Base-by-base conservation (phyloP, 495 filamentous ascomycete species). In the Lepidopterella palustris region DNA sequence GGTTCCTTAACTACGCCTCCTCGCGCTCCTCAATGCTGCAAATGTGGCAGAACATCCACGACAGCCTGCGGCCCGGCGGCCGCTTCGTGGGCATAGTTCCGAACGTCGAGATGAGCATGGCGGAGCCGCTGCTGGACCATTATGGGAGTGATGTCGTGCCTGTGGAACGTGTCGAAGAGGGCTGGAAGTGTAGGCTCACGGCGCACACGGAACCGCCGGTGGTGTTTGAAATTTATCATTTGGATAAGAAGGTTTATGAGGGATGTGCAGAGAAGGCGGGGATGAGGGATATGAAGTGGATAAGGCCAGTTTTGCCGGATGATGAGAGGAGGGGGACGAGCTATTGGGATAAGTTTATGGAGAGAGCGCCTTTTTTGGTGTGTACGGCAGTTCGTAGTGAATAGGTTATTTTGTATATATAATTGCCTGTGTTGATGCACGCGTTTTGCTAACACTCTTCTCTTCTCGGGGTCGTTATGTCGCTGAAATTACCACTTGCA, bases 1-100 rank as follows among this genome's bases (percentile, higher is more conserved):
- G 59, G 55, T 62, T 66, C 45, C 53, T 66, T 26, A 62, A 62
- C 50, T 66, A 62, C 49, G 63, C 63, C 13, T 55, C 39, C 29
- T 52, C 59, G 13, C 32, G 53, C 18, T 28, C 23, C 18, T 50
- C 55, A 27, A 55, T 66, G 8, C 45, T 49, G 1, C 8, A 2
- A 40, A 60, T 66, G 59, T 62, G 62, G 52, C 24, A 27, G 21
- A 50, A 62, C 29, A 57, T 66, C 42, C 21, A 32, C 18, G 23
- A 29, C 15, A 59, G 62, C 18, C 45, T 66, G 18, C 49, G 31
- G 9, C 25, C 26, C 6, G 56, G 45, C 13, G 63, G 55, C 4
- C 32, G 56, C 10, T 66, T 66, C 31, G 60, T 66, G 11, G 59
- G 59, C 24, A 60, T 64, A 29, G 60, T 57, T 21, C 59, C 61